Percentiles rank a stretch among this genome's conserved stretches.
Conservation (phyloP, 306 rosid species). For the Neltuma alba region DNA sequence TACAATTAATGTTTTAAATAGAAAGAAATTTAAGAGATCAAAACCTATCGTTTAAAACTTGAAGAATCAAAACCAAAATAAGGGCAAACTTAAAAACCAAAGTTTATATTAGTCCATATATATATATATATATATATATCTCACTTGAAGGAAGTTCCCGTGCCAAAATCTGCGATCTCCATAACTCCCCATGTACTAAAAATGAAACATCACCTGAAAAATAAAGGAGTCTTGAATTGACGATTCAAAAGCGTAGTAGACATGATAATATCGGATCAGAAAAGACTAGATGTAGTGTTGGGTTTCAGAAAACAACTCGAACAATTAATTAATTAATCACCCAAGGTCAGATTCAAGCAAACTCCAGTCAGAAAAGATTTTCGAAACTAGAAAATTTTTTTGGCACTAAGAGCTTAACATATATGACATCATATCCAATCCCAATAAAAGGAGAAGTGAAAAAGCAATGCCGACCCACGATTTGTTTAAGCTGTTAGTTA, state of each 20-base stretch:
- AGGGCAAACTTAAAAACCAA: too few relatives aligned
- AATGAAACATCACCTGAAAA: neutral
- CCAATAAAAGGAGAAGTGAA: neutral
- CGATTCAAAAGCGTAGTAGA: neutral
- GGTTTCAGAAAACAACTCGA: neutral
- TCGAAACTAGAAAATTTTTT: neutral
- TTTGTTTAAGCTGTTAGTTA: slow-evolving; percentile 25
- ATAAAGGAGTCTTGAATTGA: neutral
- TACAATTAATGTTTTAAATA: too few relatives aligned
- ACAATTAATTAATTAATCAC: neutral
- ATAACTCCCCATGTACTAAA: slow-evolving; percentile 16
- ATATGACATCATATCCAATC: neutral
- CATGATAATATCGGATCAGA: neutral
- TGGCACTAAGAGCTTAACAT: neutral
- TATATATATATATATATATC: neutral
- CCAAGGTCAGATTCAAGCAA: neutral
- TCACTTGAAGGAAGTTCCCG: neutral
- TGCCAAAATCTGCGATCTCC: neutral
- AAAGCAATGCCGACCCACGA: too few relatives aligned
- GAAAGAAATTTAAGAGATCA: too few relatives aligned
- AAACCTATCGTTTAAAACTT: too few relatives aligned
- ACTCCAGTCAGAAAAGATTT: neutral
- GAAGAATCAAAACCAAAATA: too few relatives aligned
- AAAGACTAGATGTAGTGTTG: neutral
- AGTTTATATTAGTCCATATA: too few relatives aligned